Conservation (phyloP, 352 stramenopile species). For the Phytophthora sojae region DNA sequence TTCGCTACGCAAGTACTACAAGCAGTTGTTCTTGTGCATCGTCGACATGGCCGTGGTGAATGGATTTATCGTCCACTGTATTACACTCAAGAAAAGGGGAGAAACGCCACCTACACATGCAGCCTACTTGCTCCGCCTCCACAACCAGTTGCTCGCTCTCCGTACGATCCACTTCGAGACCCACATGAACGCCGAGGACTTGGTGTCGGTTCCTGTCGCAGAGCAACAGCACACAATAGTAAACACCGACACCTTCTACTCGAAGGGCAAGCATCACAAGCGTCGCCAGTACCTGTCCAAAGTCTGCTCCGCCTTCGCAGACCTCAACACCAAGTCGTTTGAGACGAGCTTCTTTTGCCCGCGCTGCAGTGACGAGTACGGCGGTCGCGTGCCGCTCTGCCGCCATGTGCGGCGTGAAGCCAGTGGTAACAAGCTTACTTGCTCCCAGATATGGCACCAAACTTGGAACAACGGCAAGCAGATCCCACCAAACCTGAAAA, state of each 20-base stretch:
- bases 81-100: slow-evolving; percentile 5
- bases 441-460: slow-evolving; percentile 11
- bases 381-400: slow-evolving; percentile 6
- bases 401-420: not conserved
- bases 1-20: not conserved
- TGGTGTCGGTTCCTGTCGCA: not conserved
- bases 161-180: not conserved
- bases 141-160: not conserved
- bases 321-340: slow-evolving; percentile 1
- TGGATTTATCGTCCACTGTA: slow-evolving; percentile 16
- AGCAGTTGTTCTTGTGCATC: not conserved
- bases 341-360: slow-evolving; percentile 15
- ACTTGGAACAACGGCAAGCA: not conserved
- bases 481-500: not conserved
- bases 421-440: slow-evolving; percentile 14
- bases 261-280: not conserved
- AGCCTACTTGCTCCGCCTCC: slow-evolving; percentile 7
- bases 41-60: not conserved
- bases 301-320: slow-evolving; percentile 7
- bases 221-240: not conserved
- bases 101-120: not conserved
- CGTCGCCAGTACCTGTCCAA: slow-evolving; percentile 14
- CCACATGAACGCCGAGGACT: slow-evolving; percentile 12
- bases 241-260: not conserved
- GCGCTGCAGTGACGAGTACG: not conserved